Evolutionary conservation across 306 rosid species (phyloP), one percentile per base, ranked within the genome.

Genomic region (Cucurbita pepo): DNA sequence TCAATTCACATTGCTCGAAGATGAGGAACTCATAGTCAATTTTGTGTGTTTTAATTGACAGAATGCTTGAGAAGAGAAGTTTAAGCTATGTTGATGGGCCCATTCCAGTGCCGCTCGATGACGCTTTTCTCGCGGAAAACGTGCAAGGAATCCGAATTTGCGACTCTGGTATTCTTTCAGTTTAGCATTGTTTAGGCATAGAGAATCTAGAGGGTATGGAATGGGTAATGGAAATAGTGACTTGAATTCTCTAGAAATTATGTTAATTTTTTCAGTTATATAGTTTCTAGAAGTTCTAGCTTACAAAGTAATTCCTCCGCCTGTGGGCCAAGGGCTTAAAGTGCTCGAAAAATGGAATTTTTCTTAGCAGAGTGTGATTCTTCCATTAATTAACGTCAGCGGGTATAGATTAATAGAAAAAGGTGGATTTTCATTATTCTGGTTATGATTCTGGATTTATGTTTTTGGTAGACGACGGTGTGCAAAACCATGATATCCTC

Each of bases 21-120:
- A 34, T 56, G 64, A 51, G 43, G 25, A 30, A 30, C 34, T 30
- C 34, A 30, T 16, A 7, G 18, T 10, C 19, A 34, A 21, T 47
- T 18, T 54, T 6, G 56, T 44, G 21, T 77, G 25, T 34, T 56
- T 2, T n/a, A 55, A 38, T 84, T 61, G 77, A 64, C 72, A 94
- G 98, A 83, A 90, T 94, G 97, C 95, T 94, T 64, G 98, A 91
- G 76, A 89, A 90, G 75, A 87, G 98, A 85, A 88, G 89, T 82
- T 80, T 94, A 81, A 94, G 96, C 88, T 94, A 94, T 76, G 70
- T 34, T 75, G 95, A 84, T 60, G 98, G 98, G 75, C 91, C 88
- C 7, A 85, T 90, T 79, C 82, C 88, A 0, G 87, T 94, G 64
- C 97, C 96, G 14, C 57, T 60, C 45, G 97, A 89, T 16, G 95